phyloP scores from a whole-genome alignment of 2,329 filamentous ascomycete genomes.

The Sporothrix dimorphospora region DNA sequence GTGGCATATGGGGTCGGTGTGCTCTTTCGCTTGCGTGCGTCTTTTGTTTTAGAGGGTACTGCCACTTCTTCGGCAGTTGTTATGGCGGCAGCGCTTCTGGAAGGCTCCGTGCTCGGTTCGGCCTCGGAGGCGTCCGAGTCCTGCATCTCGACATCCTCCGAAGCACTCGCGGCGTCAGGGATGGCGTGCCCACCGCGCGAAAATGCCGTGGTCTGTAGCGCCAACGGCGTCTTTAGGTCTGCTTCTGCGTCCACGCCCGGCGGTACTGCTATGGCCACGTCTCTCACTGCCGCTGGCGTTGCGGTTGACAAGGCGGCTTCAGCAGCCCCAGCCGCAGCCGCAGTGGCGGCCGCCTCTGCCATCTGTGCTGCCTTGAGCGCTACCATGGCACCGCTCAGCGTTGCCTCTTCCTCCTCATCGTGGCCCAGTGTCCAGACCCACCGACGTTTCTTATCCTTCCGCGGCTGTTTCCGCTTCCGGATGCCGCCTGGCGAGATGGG shows the following conservation, averaged over 20 bases:
- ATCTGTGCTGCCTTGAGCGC: conserved; percentile 36
- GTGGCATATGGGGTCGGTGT: conserved; percentile 30
- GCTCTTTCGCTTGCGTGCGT: conserved; percentile 32
- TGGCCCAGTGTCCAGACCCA: conserved; percentile 70
- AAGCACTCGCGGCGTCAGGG: background rate
- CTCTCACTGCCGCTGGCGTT: background rate
- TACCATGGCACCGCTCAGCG: conserved; percentile 41
- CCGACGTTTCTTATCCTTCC: conserved; percentile 64
- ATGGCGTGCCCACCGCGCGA: background rate
- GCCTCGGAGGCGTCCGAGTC: background rate
- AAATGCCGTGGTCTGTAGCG: background rate
- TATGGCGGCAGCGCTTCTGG: too few relatives aligned
- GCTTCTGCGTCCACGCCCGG: background rate
- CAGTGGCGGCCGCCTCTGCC: conserved; percentile 25
- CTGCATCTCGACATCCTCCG: conserved; percentile 25
- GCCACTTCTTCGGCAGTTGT: background rate
- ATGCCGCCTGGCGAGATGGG: conserved; percentile 43
- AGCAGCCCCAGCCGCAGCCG: background rate
- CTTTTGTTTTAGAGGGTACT: background rate
- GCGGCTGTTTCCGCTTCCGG: conserved; percentile 57
- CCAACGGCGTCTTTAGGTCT: conserved; percentile 17
- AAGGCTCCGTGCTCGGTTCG: background rate
- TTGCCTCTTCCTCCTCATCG: conserved; percentile 51
- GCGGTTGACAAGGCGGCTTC: background rate
- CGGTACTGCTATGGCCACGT: background rate